Base-by-base conservation (phyloP, 495 filamentous ascomycete genomes). In the Aspergillus cavernicola region DNA sequence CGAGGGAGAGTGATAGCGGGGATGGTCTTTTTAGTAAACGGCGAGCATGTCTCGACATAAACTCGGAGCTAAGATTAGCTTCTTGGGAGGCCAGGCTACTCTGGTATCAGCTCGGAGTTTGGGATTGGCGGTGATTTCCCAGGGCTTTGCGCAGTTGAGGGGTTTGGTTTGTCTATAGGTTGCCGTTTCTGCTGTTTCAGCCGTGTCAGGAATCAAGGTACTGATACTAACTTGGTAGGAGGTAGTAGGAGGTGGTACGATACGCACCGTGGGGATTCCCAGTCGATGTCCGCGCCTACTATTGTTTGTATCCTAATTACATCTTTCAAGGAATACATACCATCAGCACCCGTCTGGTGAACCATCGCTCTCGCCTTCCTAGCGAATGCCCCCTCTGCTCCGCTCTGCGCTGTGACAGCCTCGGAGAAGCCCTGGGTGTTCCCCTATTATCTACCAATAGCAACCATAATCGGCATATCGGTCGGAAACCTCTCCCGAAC, bases 391-490 rank as follows among this genome's bases (percentile, higher is more conserved):
- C 68, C 60, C n/a, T n/a, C n/a, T n/a, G n/a, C n/a, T 16, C 83
- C 77, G 5, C 70, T 75, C 10, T 71, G 59, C 1, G 79, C 74
- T 0, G 75, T 79, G 39, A 69, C 72, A 1, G 83, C 85, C 2
- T 62, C 64, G 0, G 77, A 72, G 64, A 89, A 89, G 8, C 84
- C 86, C 24, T 62, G 56, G 0, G 78, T 82, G 54, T 90, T 83
- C 6, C 85, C 86, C 85, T 86, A 91, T n/a, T n/a, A n/a, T 33
- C 86, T 86, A 5, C 86, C 86, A 53, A 90, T 82, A 24, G 86
- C 84, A 23, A 89, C 72, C 76, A 87, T 78, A 62, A 60, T 81
- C 78, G 29, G 83, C 84, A 3, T 74, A 70, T 0, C 75, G 56
- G 2, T 69, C 52, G 58, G 87, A 87, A 85, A 80, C 46, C 79